These are phyloP conservation scores for Curvularia verruculosa DNA, from an alignment of 2,329 filamentous ascomycete species.

Conservation along the genomic window DNA sequence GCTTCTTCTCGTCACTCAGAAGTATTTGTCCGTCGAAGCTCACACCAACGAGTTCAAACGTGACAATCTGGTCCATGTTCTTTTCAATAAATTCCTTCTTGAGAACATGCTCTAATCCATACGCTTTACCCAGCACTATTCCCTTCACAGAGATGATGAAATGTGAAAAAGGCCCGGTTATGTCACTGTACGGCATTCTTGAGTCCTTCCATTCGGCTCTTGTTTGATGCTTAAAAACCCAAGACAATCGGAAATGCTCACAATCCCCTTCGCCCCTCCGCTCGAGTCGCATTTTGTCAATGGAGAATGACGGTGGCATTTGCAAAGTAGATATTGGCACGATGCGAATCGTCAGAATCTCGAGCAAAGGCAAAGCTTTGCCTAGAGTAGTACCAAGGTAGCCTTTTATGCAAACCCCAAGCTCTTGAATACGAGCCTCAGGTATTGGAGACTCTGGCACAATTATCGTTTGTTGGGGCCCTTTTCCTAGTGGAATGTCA, in stretches of 20 bases:
- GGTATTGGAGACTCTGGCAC: background rate
- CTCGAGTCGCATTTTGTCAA: constrained; percentile 25
- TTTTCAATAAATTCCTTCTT: constrained; percentile 17
- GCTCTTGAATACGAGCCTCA: constrained; percentile 25
- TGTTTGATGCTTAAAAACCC: constrained; percentile 20
- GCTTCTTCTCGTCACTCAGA: background rate
- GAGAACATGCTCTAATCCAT: constrained; percentile 38
- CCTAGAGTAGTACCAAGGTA: background rate
- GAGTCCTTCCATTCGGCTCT: background rate
- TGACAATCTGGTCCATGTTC: background rate
- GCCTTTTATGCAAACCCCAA: constrained; percentile 31
- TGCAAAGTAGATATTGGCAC: constrained; percentile 3
- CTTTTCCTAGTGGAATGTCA: constrained; percentile 1
- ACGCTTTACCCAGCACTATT: constrained; percentile 31
- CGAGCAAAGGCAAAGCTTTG: constrained; percentile 6
- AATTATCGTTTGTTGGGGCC: background rate
- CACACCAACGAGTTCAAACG: constrained; percentile 6
- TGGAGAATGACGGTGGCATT: background rate
- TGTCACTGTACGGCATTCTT: constrained; percentile 36
- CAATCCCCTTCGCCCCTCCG: constrained; percentile 21
- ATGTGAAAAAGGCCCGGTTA: constrained; percentile 46
- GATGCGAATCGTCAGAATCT: constrained; percentile 28
- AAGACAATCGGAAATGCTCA: constrained; percentile 35
- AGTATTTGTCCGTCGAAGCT: constrained; percentile 5
- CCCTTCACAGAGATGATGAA: constrained; percentile 38